Base-by-base conservation (phyloP, 2,329 filamentous ascomycete genomes). In the Teratosphaeriaceae sp. region DNA sequence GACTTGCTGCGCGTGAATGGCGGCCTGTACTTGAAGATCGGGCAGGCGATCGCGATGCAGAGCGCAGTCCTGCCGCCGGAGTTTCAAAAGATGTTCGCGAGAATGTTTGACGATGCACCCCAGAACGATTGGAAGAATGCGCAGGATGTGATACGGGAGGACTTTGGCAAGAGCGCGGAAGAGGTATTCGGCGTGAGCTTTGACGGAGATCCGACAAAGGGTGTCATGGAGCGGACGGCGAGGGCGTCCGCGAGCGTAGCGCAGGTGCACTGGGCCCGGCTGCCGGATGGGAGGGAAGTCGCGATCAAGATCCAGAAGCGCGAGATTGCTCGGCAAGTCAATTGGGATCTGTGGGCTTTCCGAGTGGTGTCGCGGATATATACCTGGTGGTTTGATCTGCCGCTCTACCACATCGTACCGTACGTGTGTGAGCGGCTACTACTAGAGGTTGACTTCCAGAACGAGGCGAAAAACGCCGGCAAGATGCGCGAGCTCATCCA, bases 31-130 rank as follows among this genome's bases (percentile, higher is more conserved):
- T 74, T 97, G 60, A 98, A 98, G 74, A 96, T 98, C 45, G 92
- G 92, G 1, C 92, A 98, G 72, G 92, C 92, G 3, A 90, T 98
- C 53, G 92, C 90, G 12, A 97, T 97, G 92, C 92, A 98, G 72
- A 90, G 85, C 53, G 90, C 90, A 0, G 82, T 97, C 20, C 69
- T 98, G 48, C 92, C 92, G 20, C 86, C 89, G 0, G 88, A 95
- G 65, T 97, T 97, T 56, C 88, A 95, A 70, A 82, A 83, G 58
- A 97, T 96, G 88, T 98, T 98, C 61, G 75, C 84, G 18, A 78
- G 84, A 58, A 96, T 98, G 88, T 98, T 97, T 62, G 92, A 97
- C 62, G 90, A 97, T 69, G 92, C 92, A 49, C 89, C 90, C 27
- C 89, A 96, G 72, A 92, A 94, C 61, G 74, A 76, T 31, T 97